phyloP scores from a whole-genome alignment of 306 rosid genomes.

The Sicyos baderoa region DNA sequence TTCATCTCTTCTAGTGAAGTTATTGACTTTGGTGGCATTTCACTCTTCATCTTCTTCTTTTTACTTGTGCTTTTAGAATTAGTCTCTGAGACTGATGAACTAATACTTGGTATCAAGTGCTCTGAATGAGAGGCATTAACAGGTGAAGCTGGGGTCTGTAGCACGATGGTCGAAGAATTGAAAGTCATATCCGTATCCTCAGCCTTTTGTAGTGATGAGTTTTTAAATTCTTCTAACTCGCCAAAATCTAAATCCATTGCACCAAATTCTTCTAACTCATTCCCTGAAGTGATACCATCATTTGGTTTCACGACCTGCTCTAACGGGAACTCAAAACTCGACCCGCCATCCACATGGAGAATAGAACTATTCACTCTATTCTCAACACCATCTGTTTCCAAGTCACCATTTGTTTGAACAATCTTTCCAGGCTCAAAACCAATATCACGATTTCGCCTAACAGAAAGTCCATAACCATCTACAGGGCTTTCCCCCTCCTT shows the following conservation, averaged over 20 bases:
- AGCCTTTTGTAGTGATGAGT: slow-evolving; percentile 21
- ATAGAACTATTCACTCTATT: slow-evolving; percentile 24
- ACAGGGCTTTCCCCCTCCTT: slow-evolving; percentile 5
- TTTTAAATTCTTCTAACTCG: slow-evolving; percentile 23
- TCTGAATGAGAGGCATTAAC: slow-evolving; percentile 23
- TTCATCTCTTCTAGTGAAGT: slow-evolving; percentile 66
- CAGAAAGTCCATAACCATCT: slow-evolving; percentile 18
- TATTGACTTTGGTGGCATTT: slow-evolving; percentile 69
- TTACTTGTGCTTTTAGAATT: slow-evolving; percentile 18
- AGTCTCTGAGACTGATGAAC: slow-evolving; percentile 25
- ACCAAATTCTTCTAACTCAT: slow-evolving; percentile 20
- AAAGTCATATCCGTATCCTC: slow-evolving; percentile 23
- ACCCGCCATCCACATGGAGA: slow-evolving; percentile 24
- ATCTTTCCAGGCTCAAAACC: slow-evolving; percentile 25
- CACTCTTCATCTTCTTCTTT: slow-evolving; percentile 51
- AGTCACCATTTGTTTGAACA: slow-evolving; percentile 21
- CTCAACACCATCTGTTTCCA: slow-evolving; percentile 23
- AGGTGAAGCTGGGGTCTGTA: slow-evolving; percentile 19
- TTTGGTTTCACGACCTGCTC: slow-evolving; percentile 33
- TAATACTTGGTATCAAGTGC: slow-evolving; percentile 21
- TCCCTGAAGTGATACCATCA: slow-evolving; percentile 25
- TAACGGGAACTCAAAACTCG: slow-evolving; percentile 23
- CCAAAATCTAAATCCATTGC: slow-evolving; percentile 10
- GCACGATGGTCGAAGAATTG: slow-evolving; percentile 19
- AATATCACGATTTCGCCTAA: slow-evolving; percentile 17